These are phyloP conservation scores for Marasmius tenuissimus DNA, from an alignment of 1,284 basidiomycete genomes.

Conservation along the genomic window DNA sequence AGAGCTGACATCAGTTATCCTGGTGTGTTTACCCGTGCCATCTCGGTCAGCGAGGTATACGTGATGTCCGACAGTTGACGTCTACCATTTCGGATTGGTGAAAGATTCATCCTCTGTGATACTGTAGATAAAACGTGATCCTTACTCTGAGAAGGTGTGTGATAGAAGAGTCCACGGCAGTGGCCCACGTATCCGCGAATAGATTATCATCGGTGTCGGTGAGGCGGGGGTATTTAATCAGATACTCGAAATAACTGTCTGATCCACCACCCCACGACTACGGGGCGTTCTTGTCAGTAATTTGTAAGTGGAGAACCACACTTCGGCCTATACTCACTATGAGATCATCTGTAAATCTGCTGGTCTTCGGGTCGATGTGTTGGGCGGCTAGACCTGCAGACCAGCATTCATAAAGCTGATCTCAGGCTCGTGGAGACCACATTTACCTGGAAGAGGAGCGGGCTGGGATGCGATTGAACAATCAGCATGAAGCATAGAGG, in stretches of 20 bases:
- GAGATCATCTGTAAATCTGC: constrained; percentile 52
- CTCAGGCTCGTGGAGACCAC: not conserved
- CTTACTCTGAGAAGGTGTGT: constrained; percentile 50
- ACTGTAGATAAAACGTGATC: not conserved
- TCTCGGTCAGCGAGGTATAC: constrained; percentile 62
- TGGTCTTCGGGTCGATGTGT: constrained; percentile 56
- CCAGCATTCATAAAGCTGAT: constrained; percentile 6
- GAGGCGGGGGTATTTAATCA: constrained; percentile 72
- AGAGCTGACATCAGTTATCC: constrained; percentile 60
- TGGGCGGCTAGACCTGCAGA: constrained; percentile 54
- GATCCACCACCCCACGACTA: constrained; percentile 71
- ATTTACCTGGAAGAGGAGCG: constrained; percentile 39
- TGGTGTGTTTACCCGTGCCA: constrained; percentile 18
- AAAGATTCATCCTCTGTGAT: constrained; percentile 19
- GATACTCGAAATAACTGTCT: constrained; percentile 76
- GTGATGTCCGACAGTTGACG: constrained; percentile 60
- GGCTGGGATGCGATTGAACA: constrained; percentile 26
- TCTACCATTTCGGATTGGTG: constrained; percentile 37
- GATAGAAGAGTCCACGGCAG: constrained; percentile 71
- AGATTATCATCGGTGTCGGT: constrained; percentile 59
- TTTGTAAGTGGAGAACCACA: not conserved
- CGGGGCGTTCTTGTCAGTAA: not conserved
- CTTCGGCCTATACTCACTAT: constrained; percentile 46
- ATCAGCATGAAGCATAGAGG: not conserved
- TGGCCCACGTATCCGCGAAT: constrained; percentile 64